These are phyloP conservation scores for Solanum medicagineum DNA, from an alignment of 257 asterid species.

Conservation along the genomic window DNA sequence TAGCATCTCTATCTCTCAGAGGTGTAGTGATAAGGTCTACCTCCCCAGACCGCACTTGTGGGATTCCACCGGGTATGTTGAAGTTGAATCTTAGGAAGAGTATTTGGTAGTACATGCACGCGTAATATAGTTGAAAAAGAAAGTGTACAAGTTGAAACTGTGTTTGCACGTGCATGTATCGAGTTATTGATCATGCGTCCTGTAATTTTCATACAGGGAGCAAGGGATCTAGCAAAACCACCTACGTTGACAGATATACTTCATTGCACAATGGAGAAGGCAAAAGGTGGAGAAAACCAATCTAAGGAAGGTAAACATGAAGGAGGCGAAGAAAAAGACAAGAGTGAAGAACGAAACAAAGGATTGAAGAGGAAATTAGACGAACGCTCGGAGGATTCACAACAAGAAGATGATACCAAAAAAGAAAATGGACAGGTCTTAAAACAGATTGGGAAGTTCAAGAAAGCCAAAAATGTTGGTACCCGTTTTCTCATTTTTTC, in stretches of 20 bases:
- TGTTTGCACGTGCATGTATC: background rate
- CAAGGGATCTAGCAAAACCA: constrained; percentile 54
- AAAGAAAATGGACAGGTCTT: constrained; percentile 15
- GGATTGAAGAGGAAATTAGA: constrained; percentile 68
- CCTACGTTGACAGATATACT: constrained; percentile 64
- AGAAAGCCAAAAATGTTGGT: constrained; percentile 76
- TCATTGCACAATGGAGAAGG: constrained; percentile 40
- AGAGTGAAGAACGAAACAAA: constrained; percentile 20
- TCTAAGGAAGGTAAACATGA: constrained; percentile 4
- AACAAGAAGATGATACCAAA: constrained; percentile 9
- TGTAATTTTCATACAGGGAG: constrained; percentile 38
- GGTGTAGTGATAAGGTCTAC: no score
- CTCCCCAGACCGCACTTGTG: no score
- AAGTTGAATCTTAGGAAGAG: no score
- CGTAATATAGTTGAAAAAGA: no score
- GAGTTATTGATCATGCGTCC: background rate
- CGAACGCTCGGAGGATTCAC: constrained; percentile 25
- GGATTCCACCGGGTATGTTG: no score
- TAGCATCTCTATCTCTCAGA: no score
- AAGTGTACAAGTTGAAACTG: background rate
- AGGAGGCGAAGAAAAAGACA: constrained; percentile 9
- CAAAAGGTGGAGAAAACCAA: constrained; percentile 19
- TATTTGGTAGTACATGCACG: no score
- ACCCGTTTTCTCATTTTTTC: background rate
- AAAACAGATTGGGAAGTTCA: constrained; percentile 41